phyloP scores from a whole-genome alignment of 116 monocot genomes.

The Posidonia oceanica region DNA sequence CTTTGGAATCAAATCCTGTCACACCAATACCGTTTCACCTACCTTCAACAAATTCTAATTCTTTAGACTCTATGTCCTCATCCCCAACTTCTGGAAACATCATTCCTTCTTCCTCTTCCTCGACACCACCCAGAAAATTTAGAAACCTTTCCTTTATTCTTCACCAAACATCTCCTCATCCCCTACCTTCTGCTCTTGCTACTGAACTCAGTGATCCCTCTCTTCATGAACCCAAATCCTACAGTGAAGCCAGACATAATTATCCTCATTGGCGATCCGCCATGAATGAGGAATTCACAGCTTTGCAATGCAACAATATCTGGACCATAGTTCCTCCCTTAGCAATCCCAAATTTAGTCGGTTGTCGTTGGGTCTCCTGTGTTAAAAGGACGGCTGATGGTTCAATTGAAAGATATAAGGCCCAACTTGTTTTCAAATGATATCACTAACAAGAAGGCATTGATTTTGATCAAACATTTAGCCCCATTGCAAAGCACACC shows the following conservation, averaged over 20 bases:
- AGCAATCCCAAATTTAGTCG: slow-evolving; percentile 2
- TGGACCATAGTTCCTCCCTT: not conserved
- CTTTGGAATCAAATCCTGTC: too few relatives aligned
- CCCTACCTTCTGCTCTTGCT: too few relatives aligned
- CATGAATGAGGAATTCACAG: not conserved
- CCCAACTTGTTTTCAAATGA: not conserved
- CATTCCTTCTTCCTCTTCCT: not conserved
- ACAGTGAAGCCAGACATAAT: too few relatives aligned
- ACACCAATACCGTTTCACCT: too few relatives aligned
- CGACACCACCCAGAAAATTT: not conserved
- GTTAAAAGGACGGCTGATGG: slow-evolving; percentile 6
- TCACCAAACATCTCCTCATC: not conserved
- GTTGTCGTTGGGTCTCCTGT: slow-evolving; percentile 11
- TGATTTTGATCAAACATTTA: slow-evolving; percentile 6
- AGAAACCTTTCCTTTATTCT: not conserved
- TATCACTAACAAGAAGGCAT: slow-evolving; percentile 1
- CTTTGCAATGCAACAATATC: not conserved
- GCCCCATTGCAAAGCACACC: not conserved
- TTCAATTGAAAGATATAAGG: not conserved
- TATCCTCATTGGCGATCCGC: not conserved
- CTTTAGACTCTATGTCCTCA: too few relatives aligned
- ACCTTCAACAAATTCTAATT: too few relatives aligned
- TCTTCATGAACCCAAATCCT: too few relatives aligned
- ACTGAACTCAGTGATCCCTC: accelerated
- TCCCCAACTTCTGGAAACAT: accelerated